A percentile compares a stretch with the other conserved stretches of the same genome.
Evolutionary conservation across 257 asterid genomes (phyloP).

Genomic region (Penstemon barbatus): DNA sequence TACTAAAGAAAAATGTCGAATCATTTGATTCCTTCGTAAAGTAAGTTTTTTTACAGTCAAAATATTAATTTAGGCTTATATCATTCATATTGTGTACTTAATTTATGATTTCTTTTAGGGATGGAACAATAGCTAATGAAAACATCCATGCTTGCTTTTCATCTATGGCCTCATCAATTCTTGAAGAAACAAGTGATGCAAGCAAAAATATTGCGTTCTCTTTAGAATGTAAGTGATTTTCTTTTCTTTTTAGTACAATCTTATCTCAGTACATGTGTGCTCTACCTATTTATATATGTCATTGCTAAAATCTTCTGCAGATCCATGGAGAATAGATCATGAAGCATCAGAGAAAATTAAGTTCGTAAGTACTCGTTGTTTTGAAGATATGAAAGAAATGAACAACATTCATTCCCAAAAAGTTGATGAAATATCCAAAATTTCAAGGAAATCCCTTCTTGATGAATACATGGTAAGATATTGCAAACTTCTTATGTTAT

Average conservation of each 20-base stretch:
- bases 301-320: constrained; percentile 26
- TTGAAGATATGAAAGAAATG: constrained; percentile 31
- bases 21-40: too few relatives aligned
- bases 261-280: background rate
- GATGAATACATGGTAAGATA: constrained; percentile 51
- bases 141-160: constrained; percentile 34
- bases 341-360: constrained; percentile 37
- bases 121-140: constrained; percentile 28
- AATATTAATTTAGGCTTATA: background rate
- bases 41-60: background rate
- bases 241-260: background rate
- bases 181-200: constrained; percentile 41
- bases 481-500: background rate
- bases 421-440: constrained; percentile 39
- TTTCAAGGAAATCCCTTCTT: constrained; percentile 44
- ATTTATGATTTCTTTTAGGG: constrained; percentile 24
- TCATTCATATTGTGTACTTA: background rate
- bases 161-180: constrained; percentile 33
- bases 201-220: constrained; percentile 25
- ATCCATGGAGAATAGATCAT: constrained; percentile 36
- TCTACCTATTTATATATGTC: background rate
- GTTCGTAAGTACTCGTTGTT: constrained; percentile 26
- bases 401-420: constrained; percentile 32
- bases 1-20: too few relatives aligned
- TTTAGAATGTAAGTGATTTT: constrained; percentile 36